Percentiles rank a stretch among this genome's conserved stretches.
These are phyloP conservation scores for Boehmeria nivea DNA, from an alignment of 306 rosid species.

Conservation along the genomic window DNA sequence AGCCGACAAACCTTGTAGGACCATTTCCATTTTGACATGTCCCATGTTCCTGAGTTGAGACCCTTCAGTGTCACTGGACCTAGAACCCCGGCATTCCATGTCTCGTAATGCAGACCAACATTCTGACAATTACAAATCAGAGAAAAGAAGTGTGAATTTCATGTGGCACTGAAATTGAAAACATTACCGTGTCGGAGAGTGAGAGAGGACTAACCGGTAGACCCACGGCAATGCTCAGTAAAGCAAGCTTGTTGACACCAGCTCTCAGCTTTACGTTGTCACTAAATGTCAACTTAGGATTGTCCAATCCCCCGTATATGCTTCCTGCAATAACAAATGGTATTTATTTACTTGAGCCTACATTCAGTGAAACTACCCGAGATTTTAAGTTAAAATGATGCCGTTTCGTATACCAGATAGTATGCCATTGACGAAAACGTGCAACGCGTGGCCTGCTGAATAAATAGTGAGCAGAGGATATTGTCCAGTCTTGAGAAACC, in stretches of 20 bases:
- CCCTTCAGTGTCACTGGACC: conserved; percentile 85
- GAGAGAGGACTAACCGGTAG: conserved; percentile 60
- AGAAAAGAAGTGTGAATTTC: conserved; percentile 2
- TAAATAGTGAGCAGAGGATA: conserved; percentile 57
- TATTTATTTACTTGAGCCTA: conserved; percentile 8
- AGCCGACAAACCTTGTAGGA: conserved; percentile 70
- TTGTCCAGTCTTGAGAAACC: conserved; percentile 55
- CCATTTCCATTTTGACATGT: conserved; percentile 79
- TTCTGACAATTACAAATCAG: conserved; percentile 45
- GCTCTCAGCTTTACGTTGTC: conserved; percentile 46
- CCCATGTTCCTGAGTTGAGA: conserved; percentile 79
- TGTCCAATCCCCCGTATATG: conserved; percentile 50
- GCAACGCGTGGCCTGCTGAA: conserved; percentile 93
- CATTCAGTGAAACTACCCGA: neutral
- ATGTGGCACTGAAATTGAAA: neutral
- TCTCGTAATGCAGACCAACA: conserved; percentile 73
- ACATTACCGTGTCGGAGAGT: conserved; percentile 1
- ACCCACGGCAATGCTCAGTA: conserved; percentile 79
- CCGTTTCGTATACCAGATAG: conserved; percentile 57
- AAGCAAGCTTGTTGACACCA: conserved; percentile 88
- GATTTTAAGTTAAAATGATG: neutral
- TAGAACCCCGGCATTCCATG: conserved; percentile 88
- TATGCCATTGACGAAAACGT: conserved; percentile 83
- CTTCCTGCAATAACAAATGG: conserved; percentile 46
- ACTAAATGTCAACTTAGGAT: conserved; percentile 64